phyloP scores from a whole-genome alignment of 768 basidiomycete genomes.

The Termitomyces sp. region DNA sequence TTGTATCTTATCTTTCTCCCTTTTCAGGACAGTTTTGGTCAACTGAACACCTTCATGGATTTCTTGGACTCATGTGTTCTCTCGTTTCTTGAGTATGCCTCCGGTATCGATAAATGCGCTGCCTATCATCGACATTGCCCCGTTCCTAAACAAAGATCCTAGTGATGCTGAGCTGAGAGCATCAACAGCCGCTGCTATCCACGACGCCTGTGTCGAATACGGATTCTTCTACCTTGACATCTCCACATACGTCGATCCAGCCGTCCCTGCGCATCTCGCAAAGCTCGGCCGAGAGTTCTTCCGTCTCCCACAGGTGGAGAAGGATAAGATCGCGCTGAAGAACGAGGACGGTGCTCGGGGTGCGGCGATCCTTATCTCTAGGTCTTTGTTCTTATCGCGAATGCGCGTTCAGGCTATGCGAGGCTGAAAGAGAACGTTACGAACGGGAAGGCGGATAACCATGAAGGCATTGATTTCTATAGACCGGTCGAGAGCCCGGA shows the following conservation, averaged over 20 bases:
- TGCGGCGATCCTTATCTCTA: slow-evolving; percentile 20
- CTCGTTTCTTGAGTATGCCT: not conserved
- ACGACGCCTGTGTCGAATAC: slow-evolving; percentile 69
- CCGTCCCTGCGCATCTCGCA: slow-evolving; percentile 64
- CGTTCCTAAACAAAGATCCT: slow-evolving; percentile 46
- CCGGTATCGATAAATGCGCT: slow-evolving; percentile 28
- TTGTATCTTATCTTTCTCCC: slow-evolving; percentile 13
- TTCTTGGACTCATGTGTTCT: not conserved
- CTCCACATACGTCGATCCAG: slow-evolving; percentile 48
- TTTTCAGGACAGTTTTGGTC: not conserved
- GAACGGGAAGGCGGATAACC: slow-evolving; percentile 77
- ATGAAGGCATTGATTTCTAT: slow-evolving; percentile 85
- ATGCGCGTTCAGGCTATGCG: slow-evolving; percentile 60
- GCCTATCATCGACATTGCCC: slow-evolving; percentile 71
- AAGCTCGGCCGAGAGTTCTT: slow-evolving; percentile 74
- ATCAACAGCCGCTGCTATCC: slow-evolving; percentile 54
- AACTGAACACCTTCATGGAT: not conserved
- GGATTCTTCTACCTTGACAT: slow-evolving; percentile 91
- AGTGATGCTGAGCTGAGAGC: slow-evolving; percentile 34
- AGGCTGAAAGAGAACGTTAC: slow-evolving; percentile 84
- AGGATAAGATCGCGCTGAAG: slow-evolving; percentile 66
- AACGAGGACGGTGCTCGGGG: slow-evolving; percentile 78
- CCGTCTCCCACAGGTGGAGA: slow-evolving; percentile 65
- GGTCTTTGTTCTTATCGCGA: not conserved
- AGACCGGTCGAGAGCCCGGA: slow-evolving; percentile 68